These are phyloP conservation scores for Phytophthora melonis DNA, from an alignment of 352 stramenopile species.

Conservation along the genomic window DNA sequence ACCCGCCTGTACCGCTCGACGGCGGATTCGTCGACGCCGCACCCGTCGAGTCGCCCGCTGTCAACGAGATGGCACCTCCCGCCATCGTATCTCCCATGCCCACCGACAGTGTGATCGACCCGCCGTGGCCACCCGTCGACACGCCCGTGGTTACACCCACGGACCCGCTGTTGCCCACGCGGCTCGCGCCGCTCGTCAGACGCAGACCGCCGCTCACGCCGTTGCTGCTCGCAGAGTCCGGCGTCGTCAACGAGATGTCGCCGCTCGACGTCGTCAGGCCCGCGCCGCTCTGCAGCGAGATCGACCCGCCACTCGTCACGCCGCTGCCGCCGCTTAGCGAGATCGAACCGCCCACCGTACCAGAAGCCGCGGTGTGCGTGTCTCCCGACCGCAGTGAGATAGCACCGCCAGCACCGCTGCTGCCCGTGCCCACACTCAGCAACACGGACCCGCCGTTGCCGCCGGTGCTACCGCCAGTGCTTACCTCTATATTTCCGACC, in stretches of 20 bases:
- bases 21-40: not conserved
- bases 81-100: constrained; percentile 7
- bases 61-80: constrained; percentile 18
- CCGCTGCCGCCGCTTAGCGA: constrained; percentile 14
- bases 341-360: constrained; percentile 13
- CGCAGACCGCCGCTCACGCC: constrained; percentile 25
- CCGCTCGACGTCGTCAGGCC: constrained; percentile 11
- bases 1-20: constrained; percentile 10
- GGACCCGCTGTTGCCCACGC: constrained; percentile 33
- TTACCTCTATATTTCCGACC: constrained; percentile 16
- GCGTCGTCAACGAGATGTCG: constrained; percentile 21
- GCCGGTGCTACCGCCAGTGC: not conserved
- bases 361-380: not conserved
- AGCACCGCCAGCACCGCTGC: not conserved
- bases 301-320: constrained; percentile 11
- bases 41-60: constrained; percentile 16
- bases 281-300: constrained; percentile 13
- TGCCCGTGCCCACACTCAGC: constrained; percentile 10
- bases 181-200: constrained; percentile 17
- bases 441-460: constrained; percentile 24
- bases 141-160: constrained; percentile 7
- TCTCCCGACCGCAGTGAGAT: constrained; percentile 4
- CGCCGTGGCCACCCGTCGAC: constrained; percentile 8
- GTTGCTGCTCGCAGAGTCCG: constrained; percentile 3
- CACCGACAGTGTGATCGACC: constrained; percentile 12